A percentile compares a stretch with the other conserved stretches of the same genome.
Evolutionary conservation across 306 rosid genomes (phyloP).

Genomic region (Malus asiatica): DNA sequence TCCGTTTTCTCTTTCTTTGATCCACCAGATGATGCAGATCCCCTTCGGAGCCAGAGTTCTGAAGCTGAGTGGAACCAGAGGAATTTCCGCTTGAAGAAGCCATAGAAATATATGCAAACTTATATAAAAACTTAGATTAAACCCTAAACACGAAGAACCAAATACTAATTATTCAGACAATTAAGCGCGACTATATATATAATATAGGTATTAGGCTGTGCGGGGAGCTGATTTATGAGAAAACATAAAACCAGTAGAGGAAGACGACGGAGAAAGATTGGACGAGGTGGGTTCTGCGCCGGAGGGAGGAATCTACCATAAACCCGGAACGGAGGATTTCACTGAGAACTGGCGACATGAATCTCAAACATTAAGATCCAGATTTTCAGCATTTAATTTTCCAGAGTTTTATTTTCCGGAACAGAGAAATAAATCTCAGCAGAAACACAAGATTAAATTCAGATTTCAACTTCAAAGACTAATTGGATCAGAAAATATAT

Average conservation of each 20-base stretch:
- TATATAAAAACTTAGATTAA: neutral
- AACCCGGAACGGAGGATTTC: slow-evolving; percentile 91
- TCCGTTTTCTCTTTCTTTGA: slow-evolving; percentile 66
- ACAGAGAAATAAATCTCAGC: neutral
- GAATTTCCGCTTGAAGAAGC: slow-evolving; percentile 69
- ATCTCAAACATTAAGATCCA: slow-evolving; percentile 49
- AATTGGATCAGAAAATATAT: neutral
- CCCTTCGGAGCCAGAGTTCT: slow-evolving; percentile 55
- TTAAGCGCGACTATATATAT: neutral
- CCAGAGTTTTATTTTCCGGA: neutral
- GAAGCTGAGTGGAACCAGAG: slow-evolving; percentile 29
- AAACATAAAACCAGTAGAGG: slow-evolving; percentile 92
- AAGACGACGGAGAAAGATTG: slow-evolving; percentile 91
- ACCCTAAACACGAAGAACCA: slow-evolving; percentile 16
- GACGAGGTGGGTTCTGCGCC: slow-evolving; percentile 84
- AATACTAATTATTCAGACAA: neutral
- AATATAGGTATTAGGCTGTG: slow-evolving; percentile 3
- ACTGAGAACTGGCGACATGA: slow-evolving; percentile 91
- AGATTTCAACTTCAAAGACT: neutral
- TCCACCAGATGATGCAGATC: slow-evolving; percentile 49
- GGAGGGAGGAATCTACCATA: slow-evolving; percentile 64
- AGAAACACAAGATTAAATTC: neutral
- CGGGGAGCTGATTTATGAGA: slow-evolving; percentile 36
- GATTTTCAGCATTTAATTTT: slow-evolving; percentile 17
- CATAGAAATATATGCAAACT: slow-evolving; percentile 15